These are phyloP conservation scores for Globisporangium paroecandrum DNA, from an alignment of 352 stramenopile species.

Conservation along the genomic window DNA sequence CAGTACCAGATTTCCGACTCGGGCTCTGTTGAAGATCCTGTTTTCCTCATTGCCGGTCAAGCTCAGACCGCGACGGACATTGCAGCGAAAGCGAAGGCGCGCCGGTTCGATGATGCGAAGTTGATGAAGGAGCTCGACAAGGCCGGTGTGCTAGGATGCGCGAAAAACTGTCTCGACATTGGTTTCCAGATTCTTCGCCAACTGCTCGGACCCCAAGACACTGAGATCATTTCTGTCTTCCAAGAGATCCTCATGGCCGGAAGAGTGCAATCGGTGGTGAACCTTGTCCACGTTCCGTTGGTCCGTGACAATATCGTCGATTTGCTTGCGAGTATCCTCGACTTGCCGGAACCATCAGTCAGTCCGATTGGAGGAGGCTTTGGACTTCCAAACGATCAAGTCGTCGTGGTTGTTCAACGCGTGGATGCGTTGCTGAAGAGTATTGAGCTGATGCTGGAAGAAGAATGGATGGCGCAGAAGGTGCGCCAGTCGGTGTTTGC, in stretches of 20 bases:
- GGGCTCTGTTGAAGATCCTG: slow-evolving; percentile 75
- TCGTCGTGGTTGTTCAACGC: slow-evolving; percentile 71
- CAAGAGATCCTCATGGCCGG: slow-evolving; percentile 60
- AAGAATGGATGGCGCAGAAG: slow-evolving; percentile 86
- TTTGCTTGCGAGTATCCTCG: slow-evolving; percentile 77
- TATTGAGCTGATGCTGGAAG: slow-evolving; percentile 81
- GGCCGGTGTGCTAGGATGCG: slow-evolving; percentile 63
- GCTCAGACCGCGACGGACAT: slow-evolving; percentile 72
- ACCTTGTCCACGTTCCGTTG: slow-evolving; percentile 70
- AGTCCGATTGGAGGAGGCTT: slow-evolving; percentile 44
- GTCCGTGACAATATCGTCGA: slow-evolving; percentile 83
- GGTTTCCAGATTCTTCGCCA: slow-evolving; percentile 78
- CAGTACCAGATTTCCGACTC: slow-evolving; percentile 88
- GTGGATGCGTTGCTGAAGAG: slow-evolving; percentile 78
- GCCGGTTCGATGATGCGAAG: slow-evolving; percentile 51
- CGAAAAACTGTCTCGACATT: slow-evolving; percentile 79
- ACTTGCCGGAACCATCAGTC: slow-evolving; percentile 75
- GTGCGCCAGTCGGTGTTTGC: slow-evolving; percentile 74
- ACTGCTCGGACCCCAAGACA: slow-evolving; percentile 68
- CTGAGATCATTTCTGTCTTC: slow-evolving; percentile 60
- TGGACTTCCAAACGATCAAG: slow-evolving; percentile 70
- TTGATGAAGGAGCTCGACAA: slow-evolving; percentile 76
- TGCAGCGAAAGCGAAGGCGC: slow-evolving; percentile 48
- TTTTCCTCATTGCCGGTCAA: slow-evolving; percentile 85
- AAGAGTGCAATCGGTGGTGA: slow-evolving; percentile 49